Evolutionary conservation across 495 filamentous ascomycete genomes (phyloP), one percentile per base, ranked within the genome.

Genomic region (Penicillium lagena): DNA sequence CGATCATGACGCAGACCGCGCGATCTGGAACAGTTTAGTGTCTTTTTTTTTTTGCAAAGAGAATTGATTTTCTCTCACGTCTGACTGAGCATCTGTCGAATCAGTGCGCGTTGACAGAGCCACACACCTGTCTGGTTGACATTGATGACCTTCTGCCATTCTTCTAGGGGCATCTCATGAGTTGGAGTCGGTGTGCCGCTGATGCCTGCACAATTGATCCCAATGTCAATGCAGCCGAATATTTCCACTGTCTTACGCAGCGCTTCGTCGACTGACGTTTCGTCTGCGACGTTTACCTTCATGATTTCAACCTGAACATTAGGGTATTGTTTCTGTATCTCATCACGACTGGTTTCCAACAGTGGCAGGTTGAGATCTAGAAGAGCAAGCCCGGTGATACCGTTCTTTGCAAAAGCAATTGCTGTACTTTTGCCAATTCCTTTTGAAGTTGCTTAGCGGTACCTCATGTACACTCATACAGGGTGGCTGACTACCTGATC

Each of bases 31-130:
- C 9, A n/a, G 37, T 35, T 31, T 3, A 9, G 32, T 39, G 31
- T 13, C 13, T 4, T 2, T 7, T 7, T 17, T 1, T 9, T 14
- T 31, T 27, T 9, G 35, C 22, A 29, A 3, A 7, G 2, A 22
- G 9, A 9, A 31, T 11, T 34, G 32, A 12, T 2, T 28, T 12
- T 7, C 7, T 54, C 50, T 9, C 39, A 67, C 59, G 73, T 65
- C 45, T 77, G 73, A 42, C 55, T 66, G 33, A 76, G 40, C 73
- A 79, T 77, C 52, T 75, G 68, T 40, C 57, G 58, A 37, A 77
- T 63, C 40, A 75, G 47, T 9, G 64, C 68, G 39, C 66, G 63
- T 46, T 74, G 68, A 38, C 72, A 71, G 4, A 76, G 50, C 60
- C 67, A 70, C 6, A 73, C 65, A 0, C 72, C 75, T 2, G 61